These are phyloP conservation scores for Phlegmacium glaucopus DNA, from an alignment of 768 basidiomycete species.

Conservation along the genomic window DNA sequence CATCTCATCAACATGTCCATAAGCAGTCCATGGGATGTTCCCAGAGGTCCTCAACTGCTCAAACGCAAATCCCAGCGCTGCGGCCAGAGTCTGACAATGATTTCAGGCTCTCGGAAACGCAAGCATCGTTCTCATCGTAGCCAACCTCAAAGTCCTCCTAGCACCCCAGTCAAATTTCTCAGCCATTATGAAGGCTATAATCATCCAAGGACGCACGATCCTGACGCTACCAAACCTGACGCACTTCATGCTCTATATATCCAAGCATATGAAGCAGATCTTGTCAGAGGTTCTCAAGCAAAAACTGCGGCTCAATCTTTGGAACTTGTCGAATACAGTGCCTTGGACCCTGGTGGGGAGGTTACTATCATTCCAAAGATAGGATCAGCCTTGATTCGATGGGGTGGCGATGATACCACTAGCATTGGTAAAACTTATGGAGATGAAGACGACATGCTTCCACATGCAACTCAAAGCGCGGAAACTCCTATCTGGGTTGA, in stretches of 20 bases:
- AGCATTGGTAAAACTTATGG: constrained; percentile 10
- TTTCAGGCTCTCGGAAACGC: constrained; percentile 10
- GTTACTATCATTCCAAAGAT: constrained; percentile 14
- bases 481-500: constrained; percentile 64
- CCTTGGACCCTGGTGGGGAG: constrained; percentile 1
- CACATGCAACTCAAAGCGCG: constrained; percentile 4
- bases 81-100: constrained; percentile 1
- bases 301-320: constrained; percentile 34
- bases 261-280: constrained; percentile 75
- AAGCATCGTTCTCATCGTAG: constrained; percentile 6
- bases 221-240: constrained; percentile 1
- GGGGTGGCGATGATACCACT: constrained; percentile 17
- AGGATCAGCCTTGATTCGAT: constrained; percentile 32
- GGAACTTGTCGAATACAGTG: constrained; percentile 24
- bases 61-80: background rate
- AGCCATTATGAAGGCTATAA: constrained; percentile 11
- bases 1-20: no score
- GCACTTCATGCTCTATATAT: constrained; percentile 37
- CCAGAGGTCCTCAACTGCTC: no score
- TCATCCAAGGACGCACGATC: background rate
- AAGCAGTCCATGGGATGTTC: no score
- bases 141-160: constrained; percentile 1
- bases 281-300: constrained; percentile 53
- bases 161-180: constrained; percentile 6
- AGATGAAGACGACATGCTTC: constrained; percentile 22